phyloP scores from a whole-genome alignment of 345 rosid species.

The Geranium brycei region DNA sequence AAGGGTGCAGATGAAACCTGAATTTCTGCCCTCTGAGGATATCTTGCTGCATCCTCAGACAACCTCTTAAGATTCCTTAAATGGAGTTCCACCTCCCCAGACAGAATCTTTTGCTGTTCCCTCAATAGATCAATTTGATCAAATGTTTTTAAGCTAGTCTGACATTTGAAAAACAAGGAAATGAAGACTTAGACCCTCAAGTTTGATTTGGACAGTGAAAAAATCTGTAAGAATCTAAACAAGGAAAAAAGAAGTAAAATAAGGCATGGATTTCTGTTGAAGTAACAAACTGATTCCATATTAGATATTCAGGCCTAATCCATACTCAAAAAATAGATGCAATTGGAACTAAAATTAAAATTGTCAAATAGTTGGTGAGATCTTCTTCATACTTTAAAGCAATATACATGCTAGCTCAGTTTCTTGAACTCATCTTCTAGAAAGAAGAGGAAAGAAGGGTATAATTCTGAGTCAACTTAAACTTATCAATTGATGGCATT shows the following conservation, averaged over 20 bases:
- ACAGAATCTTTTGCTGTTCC: slow-evolving; percentile 86
- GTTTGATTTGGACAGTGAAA: slow-evolving; percentile 4
- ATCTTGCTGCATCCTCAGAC: slow-evolving; percentile 61
- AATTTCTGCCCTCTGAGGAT: slow-evolving; percentile 51
- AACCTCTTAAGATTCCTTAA: slow-evolving; percentile 76
- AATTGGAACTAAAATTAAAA: too few relatives aligned
- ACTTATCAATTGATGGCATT: too few relatives aligned
- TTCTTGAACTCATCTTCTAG: too few relatives aligned
- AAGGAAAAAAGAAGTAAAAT: not conserved
- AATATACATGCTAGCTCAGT: too few relatives aligned
- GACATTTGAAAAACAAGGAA: slow-evolving; percentile 14
- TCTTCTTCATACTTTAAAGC: too few relatives aligned
- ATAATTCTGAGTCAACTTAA: too few relatives aligned
- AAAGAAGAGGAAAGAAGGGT: too few relatives aligned
- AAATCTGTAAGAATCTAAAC: not conserved
- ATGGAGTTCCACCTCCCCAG: slow-evolving; percentile 75
- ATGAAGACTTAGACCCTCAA: slow-evolving; percentile 1
- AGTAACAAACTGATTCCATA: not conserved
- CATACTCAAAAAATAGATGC: too few relatives aligned
- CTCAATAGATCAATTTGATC: slow-evolving; percentile 80
- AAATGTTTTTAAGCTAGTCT: slow-evolving; percentile 63
- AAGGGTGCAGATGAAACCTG: slow-evolving; percentile 26
- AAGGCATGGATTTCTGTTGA: not conserved
- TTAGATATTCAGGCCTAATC: too few relatives aligned
- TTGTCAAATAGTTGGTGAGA: too few relatives aligned